phyloP scores from a whole-genome alignment of 2,329 filamentous ascomycete genomes.

The Alternaria gaisen region DNA sequence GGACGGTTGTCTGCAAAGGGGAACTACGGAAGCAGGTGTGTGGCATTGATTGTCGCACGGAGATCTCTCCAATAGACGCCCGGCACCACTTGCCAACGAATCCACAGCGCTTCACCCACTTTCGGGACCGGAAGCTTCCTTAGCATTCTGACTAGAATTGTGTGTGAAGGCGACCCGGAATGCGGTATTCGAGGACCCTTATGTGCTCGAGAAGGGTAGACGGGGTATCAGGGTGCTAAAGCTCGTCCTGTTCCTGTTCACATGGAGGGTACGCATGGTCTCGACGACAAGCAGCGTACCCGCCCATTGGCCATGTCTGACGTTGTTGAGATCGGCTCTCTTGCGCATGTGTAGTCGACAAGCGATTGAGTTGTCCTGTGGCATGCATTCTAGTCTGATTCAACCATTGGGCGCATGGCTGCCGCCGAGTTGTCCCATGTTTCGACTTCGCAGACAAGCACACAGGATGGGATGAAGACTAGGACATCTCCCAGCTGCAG shows the following conservation, averaged over 20 bases:
- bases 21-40: slow-evolving; percentile 29
- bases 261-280: slow-evolving; percentile 32
- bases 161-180: slow-evolving; percentile 24
- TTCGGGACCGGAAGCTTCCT: slow-evolving; percentile 21
- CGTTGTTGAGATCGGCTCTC: slow-evolving; percentile 32
- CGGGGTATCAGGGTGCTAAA: slow-evolving; percentile 36
- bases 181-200: slow-evolving; percentile 15
- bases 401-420: slow-evolving; percentile 44
- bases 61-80: slow-evolving; percentile 47
- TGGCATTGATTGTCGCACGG: slow-evolving; percentile 44
- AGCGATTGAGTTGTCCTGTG: slow-evolving; percentile 34
- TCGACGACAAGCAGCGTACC: slow-evolving; percentile 35
- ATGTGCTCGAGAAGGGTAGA: slow-evolving; percentile 28
- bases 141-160: slow-evolving; percentile 30
- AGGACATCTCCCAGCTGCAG: slow-evolving; percentile 23
- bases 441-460: slow-evolving; percentile 40
- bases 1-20: slow-evolving; percentile 17
- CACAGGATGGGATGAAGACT: slow-evolving; percentile 29
- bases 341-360: slow-evolving; percentile 27
- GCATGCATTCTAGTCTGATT: slow-evolving; percentile 36
- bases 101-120: slow-evolving; percentile 41
- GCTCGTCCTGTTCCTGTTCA: slow-evolving; percentile 22
- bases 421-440: slow-evolving; percentile 42
- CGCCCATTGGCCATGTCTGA: slow-evolving; percentile 39
- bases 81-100: slow-evolving; percentile 43